Evolutionary conservation across 2,329 filamentous ascomycete species (phyloP).

Genomic region (Pseudogymnoascus sp.): DNA sequence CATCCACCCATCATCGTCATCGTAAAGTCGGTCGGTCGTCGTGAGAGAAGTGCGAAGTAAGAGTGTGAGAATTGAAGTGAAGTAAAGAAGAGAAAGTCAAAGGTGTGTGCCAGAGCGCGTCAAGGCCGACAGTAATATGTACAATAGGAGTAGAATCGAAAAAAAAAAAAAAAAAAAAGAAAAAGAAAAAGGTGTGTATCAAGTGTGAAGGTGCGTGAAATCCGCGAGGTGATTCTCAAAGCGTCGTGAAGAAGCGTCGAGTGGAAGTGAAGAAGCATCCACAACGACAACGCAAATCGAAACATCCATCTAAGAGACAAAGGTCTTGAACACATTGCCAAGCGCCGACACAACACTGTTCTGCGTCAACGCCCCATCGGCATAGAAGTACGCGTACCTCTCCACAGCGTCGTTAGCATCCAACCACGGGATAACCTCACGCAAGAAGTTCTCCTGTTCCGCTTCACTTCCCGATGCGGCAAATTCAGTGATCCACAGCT

Average conservation of each 20-base stretch:
- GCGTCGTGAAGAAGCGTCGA: background rate
- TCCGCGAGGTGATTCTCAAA: background rate
- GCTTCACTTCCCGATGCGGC: conserved; percentile 26
- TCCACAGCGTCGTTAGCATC: conserved; percentile 32
- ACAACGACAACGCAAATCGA: background rate
- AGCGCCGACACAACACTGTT: background rate
- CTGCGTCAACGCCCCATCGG: background rate
- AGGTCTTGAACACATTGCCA: background rate
- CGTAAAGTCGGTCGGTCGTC: background rate
- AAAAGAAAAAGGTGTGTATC: background rate
- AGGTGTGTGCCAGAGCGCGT: background rate
- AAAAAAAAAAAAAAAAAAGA: background rate
- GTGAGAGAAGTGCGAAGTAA: background rate
- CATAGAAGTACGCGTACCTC: conserved; percentile 32
- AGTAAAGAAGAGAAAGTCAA: background rate
- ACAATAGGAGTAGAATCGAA: background rate
- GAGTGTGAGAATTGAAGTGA: background rate
- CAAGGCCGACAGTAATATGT: conserved; percentile 3
- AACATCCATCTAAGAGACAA: background rate
- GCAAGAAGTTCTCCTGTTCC: conserved; percentile 33
- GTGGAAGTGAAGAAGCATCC: background rate
- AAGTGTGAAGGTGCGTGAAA: background rate
- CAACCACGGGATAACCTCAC: conserved; percentile 36
- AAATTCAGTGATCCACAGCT: conserved; percentile 39
- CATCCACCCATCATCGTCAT: background rate